Conservation (phyloP, 176 grass and related monocot species). For the Aegilops bicornis region DNA sequence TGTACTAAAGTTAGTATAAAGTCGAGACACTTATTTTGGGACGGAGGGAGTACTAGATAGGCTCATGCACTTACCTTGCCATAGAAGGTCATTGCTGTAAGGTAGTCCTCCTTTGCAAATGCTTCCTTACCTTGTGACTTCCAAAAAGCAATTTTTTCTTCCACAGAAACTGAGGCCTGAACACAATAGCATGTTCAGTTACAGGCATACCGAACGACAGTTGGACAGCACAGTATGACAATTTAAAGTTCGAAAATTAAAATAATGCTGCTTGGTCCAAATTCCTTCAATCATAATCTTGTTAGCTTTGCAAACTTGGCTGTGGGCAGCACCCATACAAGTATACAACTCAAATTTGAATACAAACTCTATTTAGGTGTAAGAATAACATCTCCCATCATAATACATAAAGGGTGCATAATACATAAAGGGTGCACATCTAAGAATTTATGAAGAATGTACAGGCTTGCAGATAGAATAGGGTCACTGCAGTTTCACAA, state of each 20-base stretch:
- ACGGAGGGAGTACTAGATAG: too few species aligned
- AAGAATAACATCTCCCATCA: background rate
- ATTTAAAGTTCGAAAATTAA: background rate
- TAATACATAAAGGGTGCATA: background rate
- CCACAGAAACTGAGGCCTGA: background rate
- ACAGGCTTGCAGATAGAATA: slow-evolving; percentile 10
- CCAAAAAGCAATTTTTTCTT: background rate
- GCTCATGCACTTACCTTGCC: slow-evolving; percentile 7
- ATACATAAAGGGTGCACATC: background rate
- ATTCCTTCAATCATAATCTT: background rate
- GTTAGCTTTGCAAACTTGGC: background rate
- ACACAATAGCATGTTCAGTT: background rate
- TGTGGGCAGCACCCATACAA: background rate
- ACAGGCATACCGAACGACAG: background rate
- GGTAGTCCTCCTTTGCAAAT: slow-evolving; percentile 31
- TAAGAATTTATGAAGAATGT: slow-evolving; percentile 5
- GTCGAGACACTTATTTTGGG: too few species aligned
- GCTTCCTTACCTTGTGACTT: slow-evolving; percentile 18
- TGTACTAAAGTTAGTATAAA: too few species aligned
- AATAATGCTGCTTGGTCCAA: background rate
- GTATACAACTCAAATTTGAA: background rate
- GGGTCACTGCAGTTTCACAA: background rate
- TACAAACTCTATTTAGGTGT: background rate
- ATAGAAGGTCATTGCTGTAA: slow-evolving; percentile 23
- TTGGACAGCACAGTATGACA: background rate